Conservation (phyloP, 2,329 filamentous ascomycete species). For the Esteya vermicola region DNA sequence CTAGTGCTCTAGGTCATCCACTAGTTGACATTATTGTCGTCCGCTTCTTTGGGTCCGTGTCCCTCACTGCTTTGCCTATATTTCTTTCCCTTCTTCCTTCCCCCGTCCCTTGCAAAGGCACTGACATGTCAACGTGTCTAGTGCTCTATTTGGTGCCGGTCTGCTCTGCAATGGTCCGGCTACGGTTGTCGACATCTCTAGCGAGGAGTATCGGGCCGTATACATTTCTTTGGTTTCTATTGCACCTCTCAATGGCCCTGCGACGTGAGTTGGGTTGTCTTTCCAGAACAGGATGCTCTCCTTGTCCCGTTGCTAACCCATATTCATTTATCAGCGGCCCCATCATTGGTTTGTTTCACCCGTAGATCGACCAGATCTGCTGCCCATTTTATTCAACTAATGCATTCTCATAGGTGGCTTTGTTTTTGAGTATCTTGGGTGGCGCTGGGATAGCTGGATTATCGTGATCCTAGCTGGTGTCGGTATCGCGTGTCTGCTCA, state of each 20-base stretch:
- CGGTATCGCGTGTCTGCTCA: constrained; percentile 42
- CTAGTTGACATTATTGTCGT: constrained; percentile 50
- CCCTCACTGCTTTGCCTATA: too few species aligned
- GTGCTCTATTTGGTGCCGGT: constrained; percentile 34
- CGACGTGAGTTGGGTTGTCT: constrained; percentile 12
- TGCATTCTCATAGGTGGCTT: constrained; percentile 51
- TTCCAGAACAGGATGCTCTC: not conserved
- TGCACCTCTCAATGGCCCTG: constrained; percentile 67
- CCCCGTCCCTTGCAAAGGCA: too few species aligned
- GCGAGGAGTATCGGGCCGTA: constrained; percentile 65
- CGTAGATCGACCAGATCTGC: too few species aligned
- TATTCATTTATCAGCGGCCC: constrained; percentile 33
- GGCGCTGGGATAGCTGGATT: constrained; percentile 81
- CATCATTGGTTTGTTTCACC: constrained; percentile 43
- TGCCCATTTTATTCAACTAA: too few species aligned
- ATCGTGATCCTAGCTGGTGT: constrained; percentile 56
- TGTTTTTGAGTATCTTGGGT: constrained; percentile 61
- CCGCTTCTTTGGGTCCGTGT: constrained; percentile 47
- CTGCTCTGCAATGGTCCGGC: constrained; percentile 78
- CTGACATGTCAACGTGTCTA: constrained; percentile 8
- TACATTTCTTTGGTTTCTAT: constrained; percentile 74
- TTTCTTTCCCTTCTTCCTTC: too few species aligned
- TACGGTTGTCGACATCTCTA: constrained; percentile 70
- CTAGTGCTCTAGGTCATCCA: constrained; percentile 50
- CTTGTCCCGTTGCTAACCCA: not conserved